Evolutionary conservation across 805 yeast species (phyloP).

Genomic region (Yarrowia sp.): DNA sequence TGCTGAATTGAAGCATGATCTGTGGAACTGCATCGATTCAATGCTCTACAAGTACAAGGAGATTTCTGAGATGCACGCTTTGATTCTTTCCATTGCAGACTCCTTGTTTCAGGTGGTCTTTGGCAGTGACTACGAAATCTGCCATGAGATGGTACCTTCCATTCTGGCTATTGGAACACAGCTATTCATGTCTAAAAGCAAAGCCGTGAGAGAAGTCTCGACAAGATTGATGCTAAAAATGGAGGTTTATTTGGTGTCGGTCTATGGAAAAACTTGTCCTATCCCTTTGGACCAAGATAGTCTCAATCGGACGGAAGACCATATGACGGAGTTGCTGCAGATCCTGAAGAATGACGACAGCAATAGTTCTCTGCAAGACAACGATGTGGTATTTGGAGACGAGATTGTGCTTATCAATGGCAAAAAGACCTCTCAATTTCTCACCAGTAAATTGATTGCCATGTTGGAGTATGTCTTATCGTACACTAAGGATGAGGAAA

Average conservation of each 20-base stretch:
- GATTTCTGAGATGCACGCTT: not conserved
- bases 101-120: not conserved
- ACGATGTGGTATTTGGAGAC: not conserved
- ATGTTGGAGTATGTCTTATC: not conserved
- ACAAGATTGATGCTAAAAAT: not conserved
- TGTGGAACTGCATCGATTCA: slow-evolving; percentile 11
- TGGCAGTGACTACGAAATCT: not conserved
- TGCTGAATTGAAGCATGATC: not conserved
- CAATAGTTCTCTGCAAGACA: not conserved
- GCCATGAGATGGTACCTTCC: slow-evolving; percentile 10
- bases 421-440: not conserved
- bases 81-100: not conserved
- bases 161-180: not conserved
- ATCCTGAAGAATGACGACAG: not conserved
- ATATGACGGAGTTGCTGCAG: not conserved
- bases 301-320: not conserved
- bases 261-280: not conserved
- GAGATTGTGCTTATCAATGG: not conserved
- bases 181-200: not conserved
- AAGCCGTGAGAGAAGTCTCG: not conserved
- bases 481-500: not conserved
- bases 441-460: not conserved
- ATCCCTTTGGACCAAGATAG: not conserved
- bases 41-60: not conserved
- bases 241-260: not conserved